A percentile compares a stretch with the other conserved stretches of the same genome.
These are phyloP conservation scores for Monosporozyma yasuniensis DNA, from an alignment of 805 yeast genomes.

Conservation along the genomic window DNA sequence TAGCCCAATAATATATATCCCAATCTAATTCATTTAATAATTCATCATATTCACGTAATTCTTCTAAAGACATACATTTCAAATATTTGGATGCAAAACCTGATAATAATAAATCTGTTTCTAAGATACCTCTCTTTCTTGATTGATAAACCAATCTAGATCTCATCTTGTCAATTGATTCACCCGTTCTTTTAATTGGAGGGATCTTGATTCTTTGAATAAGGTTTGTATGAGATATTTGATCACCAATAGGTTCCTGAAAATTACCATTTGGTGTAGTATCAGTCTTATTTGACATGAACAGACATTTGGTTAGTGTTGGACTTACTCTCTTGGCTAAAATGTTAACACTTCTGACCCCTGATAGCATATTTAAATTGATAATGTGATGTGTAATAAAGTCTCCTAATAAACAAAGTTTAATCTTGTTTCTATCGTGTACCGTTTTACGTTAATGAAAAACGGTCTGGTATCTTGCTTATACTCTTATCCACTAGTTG, in stretches of 20 bases:
- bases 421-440: too few relatives aligned
- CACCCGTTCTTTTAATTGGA: conserved; percentile 73
- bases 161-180: conserved; percentile 60
- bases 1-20: conserved; percentile 98
- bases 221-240: conserved; percentile 21
- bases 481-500: too few relatives aligned
- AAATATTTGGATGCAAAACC: conserved; percentile 77
- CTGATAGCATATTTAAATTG: not conserved
- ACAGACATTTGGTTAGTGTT: not conserved
- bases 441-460: too few relatives aligned
- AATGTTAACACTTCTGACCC: not conserved
- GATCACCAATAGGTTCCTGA: not conserved
- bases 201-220: conserved; percentile 52
- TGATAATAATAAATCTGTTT: conserved; percentile 78
- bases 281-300: not conserved
- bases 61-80: conserved; percentile 45
- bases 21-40: conserved; percentile 93
- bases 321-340: not conserved
- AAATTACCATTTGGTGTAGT: not conserved
- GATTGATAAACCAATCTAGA: conserved; percentile 89
- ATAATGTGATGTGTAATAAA: not conserved
- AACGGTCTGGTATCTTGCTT: too few relatives aligned
- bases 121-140: conserved; percentile 90
- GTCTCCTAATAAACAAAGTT: not conserved
- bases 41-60: conserved; percentile 77